Evolutionary conservation across 108 stramenopile species (phyloP), one percentile per base, ranked within the genome.

Genomic region (Cyclotella choctawhatcheeana): DNA sequence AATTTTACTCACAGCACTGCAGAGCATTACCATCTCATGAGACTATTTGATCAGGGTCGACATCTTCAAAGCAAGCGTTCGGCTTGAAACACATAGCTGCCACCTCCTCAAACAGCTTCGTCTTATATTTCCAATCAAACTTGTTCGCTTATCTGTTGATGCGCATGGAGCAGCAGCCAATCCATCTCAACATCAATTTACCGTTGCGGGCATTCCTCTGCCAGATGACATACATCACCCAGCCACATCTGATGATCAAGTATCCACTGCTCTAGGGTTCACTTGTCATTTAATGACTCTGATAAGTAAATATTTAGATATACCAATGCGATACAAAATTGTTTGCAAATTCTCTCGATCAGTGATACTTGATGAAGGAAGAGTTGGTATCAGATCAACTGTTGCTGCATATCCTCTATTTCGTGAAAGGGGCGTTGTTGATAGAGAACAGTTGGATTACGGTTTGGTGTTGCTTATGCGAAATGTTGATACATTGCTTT

Each of bases 271-370:
- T 0, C 64, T 97, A 63, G 96, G 96, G 24, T 92, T 84, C 60
- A 74, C 85, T 10, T 88, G 86, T 43, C 89, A 95, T 73, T 76
- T 89, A 37, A 74, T 97, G 3, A 69, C 82, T 40, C 79, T 95
- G 79, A 79, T 83, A 44, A 75, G 81, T 67, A 97, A 97, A 79
- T 97, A 97, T 58, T 83, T 94, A 20, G 62, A 71, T 16, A 84
- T 95, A 13, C 76, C 86, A 24, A 71, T 95, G 21, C 85, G 94
- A 47, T 88, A 95, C 61, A 76, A 79, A 30, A 77, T 95, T 35
- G 73, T 95, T 77, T 93, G 87, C 81, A 92, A 92, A 52, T 89
- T 90, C 24, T 93, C 91, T 20, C 90, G 96, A 45, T 94, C 87
- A 13, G 88, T 80, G 24, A 70, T 83, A 62, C 73, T 77, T 26